These are phyloP conservation scores for Candida ipomoeae DNA, from an alignment of 805 yeast genomes.

Conservation along the genomic window DNA sequence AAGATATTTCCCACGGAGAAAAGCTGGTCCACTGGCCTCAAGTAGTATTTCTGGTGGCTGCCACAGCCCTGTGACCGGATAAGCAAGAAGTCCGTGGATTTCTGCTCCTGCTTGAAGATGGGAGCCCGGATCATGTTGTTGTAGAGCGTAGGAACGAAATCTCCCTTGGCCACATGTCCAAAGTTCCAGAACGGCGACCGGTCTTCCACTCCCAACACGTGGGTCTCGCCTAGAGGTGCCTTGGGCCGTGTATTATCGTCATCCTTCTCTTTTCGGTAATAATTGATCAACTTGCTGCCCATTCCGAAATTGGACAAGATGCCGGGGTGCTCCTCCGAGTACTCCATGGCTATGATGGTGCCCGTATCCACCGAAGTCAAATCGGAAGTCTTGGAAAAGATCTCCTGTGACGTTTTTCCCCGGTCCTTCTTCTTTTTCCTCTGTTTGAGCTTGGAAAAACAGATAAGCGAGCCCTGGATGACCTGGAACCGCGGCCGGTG, in stretches of 20 bases:
- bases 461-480: conserved; percentile 72
- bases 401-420: conserved; percentile 73
- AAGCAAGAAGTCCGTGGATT: conserved; percentile 75
- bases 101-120: conserved; percentile 77
- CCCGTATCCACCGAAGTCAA: conserved; percentile 82
- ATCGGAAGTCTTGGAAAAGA: conserved; percentile 68
- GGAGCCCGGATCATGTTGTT: conserved; percentile 93
- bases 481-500: conserved; percentile 76
- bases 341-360: conserved; percentile 73
- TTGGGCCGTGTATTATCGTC: conserved; percentile 87
- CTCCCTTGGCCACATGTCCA: conserved; percentile 94
- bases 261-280: conserved; percentile 77
- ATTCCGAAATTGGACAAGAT: conserved; percentile 87
- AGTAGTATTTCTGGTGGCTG: conserved; percentile 60
- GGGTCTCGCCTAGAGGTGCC: conserved; percentile 87
- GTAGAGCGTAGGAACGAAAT: conserved; percentile 87
- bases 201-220: conserved; percentile 93
- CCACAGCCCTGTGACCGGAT: conserved; percentile 79
- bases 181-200: conserved; percentile 98
- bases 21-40: conserved; percentile 64
- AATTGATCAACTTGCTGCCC: conserved; percentile 91
- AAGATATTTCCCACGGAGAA: conserved; percentile 89
- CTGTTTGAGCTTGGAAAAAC: conserved; percentile 66
- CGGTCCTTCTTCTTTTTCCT: conserved; percentile 88
- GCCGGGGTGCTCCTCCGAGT: conserved; percentile 83